phyloP scores from a whole-genome alignment of 1,139 yeast genomes.

The Wickerhamomyces sp. region DNA sequence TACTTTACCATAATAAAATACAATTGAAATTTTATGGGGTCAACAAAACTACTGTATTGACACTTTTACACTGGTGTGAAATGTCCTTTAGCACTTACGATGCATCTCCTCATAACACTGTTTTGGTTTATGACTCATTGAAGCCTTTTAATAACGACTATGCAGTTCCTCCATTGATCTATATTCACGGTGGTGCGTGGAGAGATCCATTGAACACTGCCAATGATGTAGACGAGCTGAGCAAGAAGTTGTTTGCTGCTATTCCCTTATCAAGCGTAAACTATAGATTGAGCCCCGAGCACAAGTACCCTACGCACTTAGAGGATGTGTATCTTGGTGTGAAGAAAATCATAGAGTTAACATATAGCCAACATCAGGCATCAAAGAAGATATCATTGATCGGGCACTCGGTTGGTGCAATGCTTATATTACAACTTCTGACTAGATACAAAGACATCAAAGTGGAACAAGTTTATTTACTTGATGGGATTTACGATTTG shows the following conservation, averaged over 20 bases:
- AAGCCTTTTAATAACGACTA: slow-evolving; percentile 1
- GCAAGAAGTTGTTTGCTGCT: slow-evolving; percentile 14
- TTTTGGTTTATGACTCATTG: not conserved
- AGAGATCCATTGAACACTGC: slow-evolving; percentile 60
- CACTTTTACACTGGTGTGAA: not conserved
- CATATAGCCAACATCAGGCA: slow-evolving; percentile 3
- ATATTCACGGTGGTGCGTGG: slow-evolving; percentile 92
- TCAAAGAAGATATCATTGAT: slow-evolving; percentile 32
- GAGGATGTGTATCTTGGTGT: slow-evolving; percentile 52
- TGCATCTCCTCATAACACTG: not conserved
- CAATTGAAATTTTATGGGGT: too few species aligned
- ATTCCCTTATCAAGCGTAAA: slow-evolving; percentile 38
- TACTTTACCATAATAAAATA: too few species aligned
- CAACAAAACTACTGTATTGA: too few species aligned
- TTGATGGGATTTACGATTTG: slow-evolving; percentile 47
- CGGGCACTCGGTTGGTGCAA: slow-evolving; percentile 88
- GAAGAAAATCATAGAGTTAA: slow-evolving; percentile 24
- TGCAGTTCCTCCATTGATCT: slow-evolving; percentile 30
- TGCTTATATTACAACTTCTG: slow-evolving; percentile 55
- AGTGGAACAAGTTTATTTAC: slow-evolving; percentile 25
- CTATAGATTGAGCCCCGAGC: slow-evolving; percentile 64
- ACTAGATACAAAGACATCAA: slow-evolving; percentile 1
- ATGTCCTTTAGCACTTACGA: not conserved
- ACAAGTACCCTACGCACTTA: slow-evolving; percentile 61
- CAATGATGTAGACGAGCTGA: slow-evolving; percentile 46